Evolutionary conservation across 108 stramenopile genomes (phyloP).

Genomic region (Ochromonas danica): DNA sequence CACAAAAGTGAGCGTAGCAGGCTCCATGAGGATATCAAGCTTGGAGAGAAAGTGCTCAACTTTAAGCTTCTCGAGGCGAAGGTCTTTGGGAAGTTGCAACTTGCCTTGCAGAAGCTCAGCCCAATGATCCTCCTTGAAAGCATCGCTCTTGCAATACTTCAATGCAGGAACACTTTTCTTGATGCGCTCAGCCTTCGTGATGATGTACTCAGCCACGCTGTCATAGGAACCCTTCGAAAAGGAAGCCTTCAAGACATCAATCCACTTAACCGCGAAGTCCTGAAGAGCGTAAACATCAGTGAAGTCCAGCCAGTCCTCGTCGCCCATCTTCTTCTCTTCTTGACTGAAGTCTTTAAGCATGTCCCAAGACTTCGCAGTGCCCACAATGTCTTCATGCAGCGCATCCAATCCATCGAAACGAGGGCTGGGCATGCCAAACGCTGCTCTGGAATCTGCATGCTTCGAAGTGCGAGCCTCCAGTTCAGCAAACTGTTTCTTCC

Average conservation of each 20-base stretch:
- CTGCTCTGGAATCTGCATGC: slow-evolving; percentile 45
- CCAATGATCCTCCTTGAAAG: slow-evolving; percentile 71
- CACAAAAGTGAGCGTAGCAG: slow-evolving; percentile 53
- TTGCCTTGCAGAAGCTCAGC: slow-evolving; percentile 59
- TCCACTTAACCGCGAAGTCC: slow-evolving; percentile 60
- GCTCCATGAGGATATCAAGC: slow-evolving; percentile 52
- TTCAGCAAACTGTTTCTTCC: slow-evolving; percentile 52
- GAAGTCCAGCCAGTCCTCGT: slow-evolving; percentile 63
- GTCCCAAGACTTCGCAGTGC: slow-evolving; percentile 46
- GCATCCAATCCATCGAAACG: slow-evolving; percentile 51
- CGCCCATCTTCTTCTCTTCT: slow-evolving; percentile 43
- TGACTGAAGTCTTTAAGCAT: slow-evolving; percentile 50
- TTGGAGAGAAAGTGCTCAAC: slow-evolving; percentile 55
- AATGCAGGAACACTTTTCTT: slow-evolving; percentile 55
- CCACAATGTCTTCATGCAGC: slow-evolving; percentile 49
- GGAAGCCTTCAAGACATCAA: slow-evolving; percentile 51
- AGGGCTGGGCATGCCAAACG: slow-evolving; percentile 57
- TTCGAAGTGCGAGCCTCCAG: slow-evolving; percentile 42
- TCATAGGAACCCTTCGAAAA: slow-evolving; percentile 40
- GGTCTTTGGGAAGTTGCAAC: slow-evolving; percentile 53
- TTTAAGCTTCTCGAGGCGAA: slow-evolving; percentile 57
- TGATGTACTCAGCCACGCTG: slow-evolving; percentile 42
- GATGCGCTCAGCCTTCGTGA: slow-evolving; percentile 51
- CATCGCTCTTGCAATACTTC: slow-evolving; percentile 64
- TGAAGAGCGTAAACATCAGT: slow-evolving; percentile 59